phyloP scores from a whole-genome alignment of 2,329 filamentous ascomycete species.

The Neopestalotiopsis rosae region DNA sequence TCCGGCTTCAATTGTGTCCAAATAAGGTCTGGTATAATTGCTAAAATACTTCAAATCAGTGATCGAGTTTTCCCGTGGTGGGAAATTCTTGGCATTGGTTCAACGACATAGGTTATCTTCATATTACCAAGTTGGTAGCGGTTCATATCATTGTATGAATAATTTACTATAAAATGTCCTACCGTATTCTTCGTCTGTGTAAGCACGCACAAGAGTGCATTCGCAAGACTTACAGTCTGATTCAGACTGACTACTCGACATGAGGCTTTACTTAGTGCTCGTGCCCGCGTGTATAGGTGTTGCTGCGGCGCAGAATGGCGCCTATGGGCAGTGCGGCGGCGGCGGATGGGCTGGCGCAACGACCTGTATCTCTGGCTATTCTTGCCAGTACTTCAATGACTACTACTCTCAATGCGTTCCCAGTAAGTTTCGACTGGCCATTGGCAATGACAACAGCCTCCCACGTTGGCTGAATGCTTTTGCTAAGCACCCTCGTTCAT shows the following conservation, averaged over 20 bases:
- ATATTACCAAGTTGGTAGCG: not conserved
- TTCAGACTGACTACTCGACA: not conserved
- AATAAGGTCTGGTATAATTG: not conserved
- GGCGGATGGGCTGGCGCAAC: slow-evolving; percentile 36
- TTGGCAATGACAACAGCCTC: no score
- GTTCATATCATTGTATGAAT: no score
- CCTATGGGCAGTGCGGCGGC: slow-evolving; percentile 42
- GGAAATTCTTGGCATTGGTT: not conserved
- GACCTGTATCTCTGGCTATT: slow-evolving; percentile 33
- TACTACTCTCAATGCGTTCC: slow-evolving; percentile 42
- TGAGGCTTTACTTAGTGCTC: not conserved
- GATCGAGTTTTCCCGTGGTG: not conserved
- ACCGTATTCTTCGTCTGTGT: not conserved
- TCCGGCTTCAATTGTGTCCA: not conserved
- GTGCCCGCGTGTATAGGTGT: not conserved
- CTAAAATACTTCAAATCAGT: no score
- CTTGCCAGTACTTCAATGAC: slow-evolving; percentile 36
- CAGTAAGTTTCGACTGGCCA: slow-evolving; percentile 21
- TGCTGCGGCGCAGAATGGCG: slow-evolving; percentile 25
- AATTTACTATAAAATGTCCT: not conserved
- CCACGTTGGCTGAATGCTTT: no score
- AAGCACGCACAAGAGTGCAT: not conserved
- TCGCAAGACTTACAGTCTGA: not conserved
- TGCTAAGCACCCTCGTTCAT: no score
- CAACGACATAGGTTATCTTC: not conserved